Base-by-base conservation (phyloP, 2,329 filamentous ascomycete genomes). In the Fusarium torulosum region DNA sequence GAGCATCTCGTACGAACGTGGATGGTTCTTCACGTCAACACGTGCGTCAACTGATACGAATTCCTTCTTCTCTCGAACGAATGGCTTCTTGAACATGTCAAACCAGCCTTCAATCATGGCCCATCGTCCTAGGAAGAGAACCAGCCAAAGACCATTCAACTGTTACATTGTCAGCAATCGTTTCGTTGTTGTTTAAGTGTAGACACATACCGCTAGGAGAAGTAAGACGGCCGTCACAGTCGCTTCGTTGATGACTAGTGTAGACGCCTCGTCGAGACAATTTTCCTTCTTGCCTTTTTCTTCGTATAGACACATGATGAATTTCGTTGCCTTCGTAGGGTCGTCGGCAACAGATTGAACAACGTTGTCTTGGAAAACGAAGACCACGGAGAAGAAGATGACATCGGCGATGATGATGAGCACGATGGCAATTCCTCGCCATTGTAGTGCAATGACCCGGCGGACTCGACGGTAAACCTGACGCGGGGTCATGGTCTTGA, bases 321-420 rank as follows among this genome's bases (percentile, higher is more conserved):
- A 98, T 4, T 85, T 83, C 35, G 79, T 63, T 3, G 90, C 87
- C 25, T 87, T 84, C 2, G 29, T 66, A 1, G 82, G 81, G 53
- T 90, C 74, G 35, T 88, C 84, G 38, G 86, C 84, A 20, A 86
- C 79, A 4, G 86, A 85, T 52, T 87, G 80, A 14, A 92, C 85
- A 21, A 91, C 86, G 71, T 90, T 90, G 78, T 97, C 92, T 75
- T 97, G 87, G 76, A 93, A 92, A 47, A 98, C 90, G 76, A 98
- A 98, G 54, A 97, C 86, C 44, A 97, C 84, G 3, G 94, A 90
- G 79, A 98, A 97, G 84, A 97, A 97, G 73, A 97, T 89, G 65
- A 98, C 93, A 76, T 98, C 94, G 61, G 88, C 87, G 59, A 97
- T 87, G 71, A 98, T 97, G 76, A 97, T 91, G 52, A 96, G 83